These are phyloP conservation scores for Trichaptum fuscoviolaceum DNA, from an alignment of 768 basidiomycete genomes.

Conservation along the genomic window DNA sequence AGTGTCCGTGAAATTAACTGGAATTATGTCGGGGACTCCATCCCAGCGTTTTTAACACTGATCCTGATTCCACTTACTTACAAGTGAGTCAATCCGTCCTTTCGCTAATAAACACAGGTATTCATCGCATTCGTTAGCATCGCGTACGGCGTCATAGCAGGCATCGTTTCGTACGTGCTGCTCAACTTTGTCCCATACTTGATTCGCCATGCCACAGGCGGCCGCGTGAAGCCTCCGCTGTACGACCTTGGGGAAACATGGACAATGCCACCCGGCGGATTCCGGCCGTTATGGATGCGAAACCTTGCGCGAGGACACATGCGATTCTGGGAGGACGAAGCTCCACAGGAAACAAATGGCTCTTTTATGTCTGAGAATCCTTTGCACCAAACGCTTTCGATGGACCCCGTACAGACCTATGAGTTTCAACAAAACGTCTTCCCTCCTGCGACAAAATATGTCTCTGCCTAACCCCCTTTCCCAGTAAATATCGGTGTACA, in stretches of 20 bases:
- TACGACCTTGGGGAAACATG: slow-evolving; percentile 63
- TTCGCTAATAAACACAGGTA: neutral
- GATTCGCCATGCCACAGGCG: slow-evolving; percentile 49
- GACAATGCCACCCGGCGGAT: slow-evolving; percentile 65
- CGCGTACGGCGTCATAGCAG: slow-evolving; percentile 85
- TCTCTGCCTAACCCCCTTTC: neutral
- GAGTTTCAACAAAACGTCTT: neutral
- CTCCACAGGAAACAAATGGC: neutral
- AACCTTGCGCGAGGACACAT: neutral
- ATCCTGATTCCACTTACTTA: slow-evolving; percentile 74
- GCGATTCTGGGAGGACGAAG: neutral
- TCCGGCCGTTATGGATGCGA: slow-evolving; percentile 64
- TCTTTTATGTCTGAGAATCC: neutral
- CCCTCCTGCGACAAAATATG: neutral
- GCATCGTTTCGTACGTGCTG: slow-evolving; percentile 62
- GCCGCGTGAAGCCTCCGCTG: slow-evolving; percentile 58
- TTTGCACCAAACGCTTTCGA: neutral
- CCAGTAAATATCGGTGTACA: no score
- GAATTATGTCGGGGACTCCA: slow-evolving; percentile 80
- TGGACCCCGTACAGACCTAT: neutral
- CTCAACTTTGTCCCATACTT: slow-evolving; percentile 66
- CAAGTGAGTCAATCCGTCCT: slow-evolving; percentile 44
- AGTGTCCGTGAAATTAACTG: slow-evolving; percentile 84
- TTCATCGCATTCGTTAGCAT: slow-evolving; percentile 43
- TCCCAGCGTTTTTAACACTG: slow-evolving; percentile 80